phyloP scores from a whole-genome alignment of 345 rosid genomes.

The Syzygium aqueum region DNA sequence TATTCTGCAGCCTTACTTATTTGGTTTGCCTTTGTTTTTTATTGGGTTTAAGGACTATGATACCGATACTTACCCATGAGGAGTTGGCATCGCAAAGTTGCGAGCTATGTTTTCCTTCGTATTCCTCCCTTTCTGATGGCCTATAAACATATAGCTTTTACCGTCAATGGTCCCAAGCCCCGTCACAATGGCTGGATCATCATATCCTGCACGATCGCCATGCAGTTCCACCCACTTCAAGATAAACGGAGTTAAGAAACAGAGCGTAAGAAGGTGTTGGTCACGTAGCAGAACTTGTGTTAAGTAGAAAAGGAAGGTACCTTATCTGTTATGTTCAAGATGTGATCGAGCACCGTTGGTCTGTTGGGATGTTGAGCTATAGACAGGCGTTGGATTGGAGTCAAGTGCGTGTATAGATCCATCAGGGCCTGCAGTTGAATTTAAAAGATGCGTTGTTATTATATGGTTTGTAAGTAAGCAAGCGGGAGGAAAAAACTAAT shows the following conservation, averaged over 20 bases:
- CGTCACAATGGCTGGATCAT: slow-evolving; percentile 94
- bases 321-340: slow-evolving; percentile 84
- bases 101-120: slow-evolving; percentile 89
- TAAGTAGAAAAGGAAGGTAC: slow-evolving; percentile 12
- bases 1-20: neutral
- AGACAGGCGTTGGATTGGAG: slow-evolving; percentile 84
- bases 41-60: neutral
- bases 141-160: slow-evolving; percentile 76
- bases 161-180: slow-evolving; percentile 94
- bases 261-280: neutral
- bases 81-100: slow-evolving; percentile 99
- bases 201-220: slow-evolving; percentile 95
- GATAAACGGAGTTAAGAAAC: slow-evolving; percentile 5
- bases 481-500: neutral
- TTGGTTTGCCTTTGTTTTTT: neutral
- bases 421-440: slow-evolving; percentile 55
- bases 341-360: slow-evolving; percentile 92
- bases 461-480: neutral
- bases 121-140: slow-evolving; percentile 98
- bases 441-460: neutral
- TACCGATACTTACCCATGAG: slow-evolving; percentile 56
- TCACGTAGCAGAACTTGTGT: neutral
- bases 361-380: slow-evolving; percentile 94
- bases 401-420: slow-evolving; percentile 65
- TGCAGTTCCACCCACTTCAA: slow-evolving; percentile 90